A percentile compares a stretch with the other conserved stretches of the same genome.
Conservation (phyloP, 2,329 filamentous ascomycete species). For the Dactylellina haptotyla region DNA sequence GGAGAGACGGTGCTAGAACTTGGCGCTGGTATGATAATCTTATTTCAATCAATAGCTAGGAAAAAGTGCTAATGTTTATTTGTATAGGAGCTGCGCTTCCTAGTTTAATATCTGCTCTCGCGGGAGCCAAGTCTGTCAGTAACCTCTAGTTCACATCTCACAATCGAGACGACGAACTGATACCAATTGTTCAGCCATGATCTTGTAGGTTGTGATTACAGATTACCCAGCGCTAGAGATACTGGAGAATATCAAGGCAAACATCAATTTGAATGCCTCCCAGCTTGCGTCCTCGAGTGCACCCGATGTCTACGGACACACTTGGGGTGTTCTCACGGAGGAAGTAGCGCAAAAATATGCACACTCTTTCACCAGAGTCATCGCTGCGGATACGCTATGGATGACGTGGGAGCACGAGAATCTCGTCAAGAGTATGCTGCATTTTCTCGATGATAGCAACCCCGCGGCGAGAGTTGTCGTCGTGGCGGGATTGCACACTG, state of each 20-base stretch:
- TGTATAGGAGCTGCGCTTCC: constrained; percentile 62
- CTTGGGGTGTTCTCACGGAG: constrained; percentile 70
- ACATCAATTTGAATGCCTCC: constrained; percentile 68
- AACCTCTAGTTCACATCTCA: constrained; percentile 58
- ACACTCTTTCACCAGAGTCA: constrained; percentile 69
- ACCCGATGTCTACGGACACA: constrained; percentile 69
- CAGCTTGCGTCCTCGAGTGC: constrained; percentile 58
- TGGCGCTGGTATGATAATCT: constrained; percentile 70
- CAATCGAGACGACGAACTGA: constrained; percentile 29
- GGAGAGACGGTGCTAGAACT: constrained; percentile 71
- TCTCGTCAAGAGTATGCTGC: constrained; percentile 70
- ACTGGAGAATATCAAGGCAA: constrained; percentile 69
- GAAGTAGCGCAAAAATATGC: constrained; percentile 58
- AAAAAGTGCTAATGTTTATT: not conserved
- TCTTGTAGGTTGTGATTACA: constrained; percentile 67
- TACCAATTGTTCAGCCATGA: constrained; percentile 24
- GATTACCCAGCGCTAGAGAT: constrained; percentile 75
- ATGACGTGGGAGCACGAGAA: constrained; percentile 78
- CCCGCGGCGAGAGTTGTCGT: constrained; percentile 69
- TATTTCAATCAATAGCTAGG: not conserved
- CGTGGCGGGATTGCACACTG: constrained; percentile 78
- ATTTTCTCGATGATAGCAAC: constrained; percentile 67
- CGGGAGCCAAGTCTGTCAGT: constrained; percentile 63
- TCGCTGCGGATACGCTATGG: constrained; percentile 80
- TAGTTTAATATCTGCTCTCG: constrained; percentile 64